Evolutionary conservation across 2,329 filamentous ascomycete species (phyloP).

Genomic region (Colletotrichum sp.): DNA sequence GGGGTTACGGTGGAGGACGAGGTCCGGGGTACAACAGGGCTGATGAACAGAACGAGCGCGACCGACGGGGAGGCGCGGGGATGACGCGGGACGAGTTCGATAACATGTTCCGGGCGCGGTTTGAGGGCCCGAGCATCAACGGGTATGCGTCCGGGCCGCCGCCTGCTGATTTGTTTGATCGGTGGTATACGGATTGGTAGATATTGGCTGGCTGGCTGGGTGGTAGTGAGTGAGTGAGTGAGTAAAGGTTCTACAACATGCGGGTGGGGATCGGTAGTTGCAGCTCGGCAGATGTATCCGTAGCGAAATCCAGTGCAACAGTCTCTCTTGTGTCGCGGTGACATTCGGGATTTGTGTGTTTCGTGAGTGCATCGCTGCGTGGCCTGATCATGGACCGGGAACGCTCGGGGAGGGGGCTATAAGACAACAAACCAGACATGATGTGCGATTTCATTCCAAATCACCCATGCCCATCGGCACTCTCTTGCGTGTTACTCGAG

Average conservation of each 20-base stretch:
- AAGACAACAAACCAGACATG: not conserved
- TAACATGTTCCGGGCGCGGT: not conserved
- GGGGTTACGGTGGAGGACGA: not conserved
- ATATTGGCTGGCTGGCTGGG: not conserved
- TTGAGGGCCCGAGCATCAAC: not conserved
- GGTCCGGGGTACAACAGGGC: not conserved
- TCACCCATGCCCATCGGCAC: not conserved
- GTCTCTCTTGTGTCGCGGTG: not conserved
- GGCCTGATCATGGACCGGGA: not conserved
- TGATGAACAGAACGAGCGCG: not conserved
- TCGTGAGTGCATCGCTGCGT: not conserved
- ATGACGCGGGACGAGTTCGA: conserved; percentile 3
- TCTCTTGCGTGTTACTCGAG: not conserved
- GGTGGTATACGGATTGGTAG: not conserved
- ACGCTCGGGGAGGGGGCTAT: not conserved
- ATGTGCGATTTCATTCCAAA: not conserved
- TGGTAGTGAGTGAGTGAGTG: not conserved
- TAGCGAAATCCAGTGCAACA: not conserved
- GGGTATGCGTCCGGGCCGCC: not conserved
- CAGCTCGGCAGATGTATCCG: not conserved
- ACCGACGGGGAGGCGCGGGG: not conserved
- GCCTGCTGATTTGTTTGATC: not conserved
- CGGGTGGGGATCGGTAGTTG: not conserved
- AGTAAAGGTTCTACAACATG: not conserved
- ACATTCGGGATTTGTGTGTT: not conserved